Base-by-base conservation (phyloP, 768 basidiomycete genomes). In the Serendipita sp. region DNA sequence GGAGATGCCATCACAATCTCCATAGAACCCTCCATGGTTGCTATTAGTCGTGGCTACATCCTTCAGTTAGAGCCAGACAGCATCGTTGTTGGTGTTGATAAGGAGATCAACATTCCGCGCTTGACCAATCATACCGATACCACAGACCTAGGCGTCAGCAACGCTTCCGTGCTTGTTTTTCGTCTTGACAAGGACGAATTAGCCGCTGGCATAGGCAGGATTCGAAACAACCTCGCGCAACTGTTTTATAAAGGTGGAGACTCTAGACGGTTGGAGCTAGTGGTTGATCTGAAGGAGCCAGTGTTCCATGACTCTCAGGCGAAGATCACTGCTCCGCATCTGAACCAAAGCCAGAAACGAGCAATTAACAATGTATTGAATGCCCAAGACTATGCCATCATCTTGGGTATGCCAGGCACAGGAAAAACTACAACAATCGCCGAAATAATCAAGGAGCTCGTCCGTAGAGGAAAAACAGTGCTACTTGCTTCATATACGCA, bases 331-430 rank as follows among this genome's bases (percentile, higher is more conserved):
- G 16, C 77, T 3, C 66, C 72, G 5, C 68, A 75, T 46, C 76
- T 97, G 16, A 97, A 97, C 70, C 68, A 73, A 0, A 84, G 84
- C 64, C 96, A 99, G 75, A 68, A 76, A 70, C 69, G 73, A 4
- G 95, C 94, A 1, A 80, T 95, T 72, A 73, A 75, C 24, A 88
- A 84, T 69, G 89, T 87, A 2, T 72, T 98, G 30, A 75, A 79
- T 3, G 92, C 96, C 1, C 77, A 82, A 65, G 93, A 99, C 73
- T 99, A 97, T 71, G 87, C 94, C 0, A 75, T 98, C 65, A 82
- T 99, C 32, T 78, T 98, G 4, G 96, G 96, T 15, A 97, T 98
- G 96, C 96, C 96, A 5, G 96, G 96, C 0, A 98, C 95, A 3
- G 95, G 96, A 5, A 99, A 99, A 75, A 96, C 95, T 47, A 95